phyloP scores from a whole-genome alignment of 768 basidiomycete species.

The Phylloporus arenicola region DNA sequence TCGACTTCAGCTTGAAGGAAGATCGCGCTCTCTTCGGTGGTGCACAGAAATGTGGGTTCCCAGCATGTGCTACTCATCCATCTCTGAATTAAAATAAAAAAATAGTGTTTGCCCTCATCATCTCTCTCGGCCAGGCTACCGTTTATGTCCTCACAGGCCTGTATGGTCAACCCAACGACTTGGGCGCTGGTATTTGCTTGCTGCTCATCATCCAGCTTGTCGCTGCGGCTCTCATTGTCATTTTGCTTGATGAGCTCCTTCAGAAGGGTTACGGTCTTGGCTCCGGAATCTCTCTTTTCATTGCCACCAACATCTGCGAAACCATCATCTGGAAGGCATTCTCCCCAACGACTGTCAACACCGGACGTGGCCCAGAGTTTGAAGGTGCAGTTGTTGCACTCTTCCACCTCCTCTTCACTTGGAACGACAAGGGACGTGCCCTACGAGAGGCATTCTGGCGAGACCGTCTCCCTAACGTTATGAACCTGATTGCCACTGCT shows the following conservation, averaged over 20 bases:
- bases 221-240: conserved; percentile 91
- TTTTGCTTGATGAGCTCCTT: conserved; percentile 96
- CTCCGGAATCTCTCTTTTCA: conserved; percentile 97
- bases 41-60: conserved; percentile 86
- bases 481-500: conserved; percentile 93
- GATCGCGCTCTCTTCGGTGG: conserved; percentile 93
- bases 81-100: too few relatives aligned
- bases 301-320: conserved; percentile 99
- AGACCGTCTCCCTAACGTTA: conserved; percentile 92
- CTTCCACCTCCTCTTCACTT: conserved; percentile 97
- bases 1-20: conserved; percentile 96
- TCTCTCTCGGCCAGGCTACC: conserved; percentile 92
- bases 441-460: conserved; percentile 98
- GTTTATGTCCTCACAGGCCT: conserved; percentile 97
- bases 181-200: conserved; percentile 96
- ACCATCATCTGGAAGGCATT: conserved; percentile 99
- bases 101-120: conserved; percentile 95
- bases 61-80: neutral
- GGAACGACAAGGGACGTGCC: conserved; percentile 97
- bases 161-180: conserved; percentile 87
- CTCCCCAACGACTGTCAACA: conserved; percentile 96
- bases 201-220: conserved; percentile 95
- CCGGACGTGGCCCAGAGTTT: conserved; percentile 95
- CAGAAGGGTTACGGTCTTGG: conserved; percentile 99
- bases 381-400: conserved; percentile 94